Evolutionary conservation across 352 stramenopile genomes (phyloP).

Genomic region (Pythium folliculosum): DNA sequence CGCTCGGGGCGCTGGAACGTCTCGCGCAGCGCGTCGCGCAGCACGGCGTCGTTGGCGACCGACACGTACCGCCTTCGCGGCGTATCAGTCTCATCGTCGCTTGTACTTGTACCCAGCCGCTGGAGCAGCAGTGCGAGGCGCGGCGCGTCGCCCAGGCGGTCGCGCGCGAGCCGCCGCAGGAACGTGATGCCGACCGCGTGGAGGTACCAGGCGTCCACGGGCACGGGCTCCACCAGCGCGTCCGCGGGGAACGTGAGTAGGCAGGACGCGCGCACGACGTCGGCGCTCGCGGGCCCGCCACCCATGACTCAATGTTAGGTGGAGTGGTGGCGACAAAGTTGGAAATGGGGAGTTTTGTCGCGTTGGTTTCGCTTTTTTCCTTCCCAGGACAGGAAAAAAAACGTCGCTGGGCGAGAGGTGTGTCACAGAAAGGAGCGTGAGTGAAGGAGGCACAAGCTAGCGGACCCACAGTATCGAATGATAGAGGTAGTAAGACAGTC

Average conservation of each 20-base stretch:
- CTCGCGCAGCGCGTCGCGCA: conserved; percentile 60
- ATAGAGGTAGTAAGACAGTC: too few species aligned
- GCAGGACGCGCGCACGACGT: conserved; percentile 82
- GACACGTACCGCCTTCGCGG: conserved; percentile 57
- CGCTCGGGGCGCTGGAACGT: conserved; percentile 63
- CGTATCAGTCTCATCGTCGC: conserved; percentile 22
- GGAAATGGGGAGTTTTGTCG: background rate
- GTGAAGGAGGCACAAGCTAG: background rate
- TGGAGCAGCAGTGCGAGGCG: conserved; percentile 69
- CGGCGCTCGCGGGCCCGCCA: conserved; percentile 58
- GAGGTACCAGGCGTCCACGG: conserved; percentile 84
- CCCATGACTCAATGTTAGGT: conserved; percentile 42
- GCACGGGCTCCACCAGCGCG: conserved; percentile 64
- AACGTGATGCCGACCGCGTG: conserved; percentile 72
- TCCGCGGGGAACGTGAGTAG: conserved; percentile 83
- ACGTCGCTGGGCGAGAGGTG: conserved; percentile 5
- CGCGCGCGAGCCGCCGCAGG: conserved; percentile 63
- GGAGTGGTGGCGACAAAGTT: conserved; percentile 1
- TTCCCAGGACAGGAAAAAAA: background rate
- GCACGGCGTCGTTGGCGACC: conserved; percentile 52
- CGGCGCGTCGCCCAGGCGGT: conserved; percentile 65
- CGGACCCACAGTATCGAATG: too few species aligned
- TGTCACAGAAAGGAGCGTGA: conserved; percentile 21
- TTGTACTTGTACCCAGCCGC: too few species aligned
- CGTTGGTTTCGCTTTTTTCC: conserved; percentile 16